These are phyloP conservation scores for Antitrichia curtipendula DNA, from an alignment of 225 moss, liverwort and hornwort species.

Conservation along the genomic window DNA sequence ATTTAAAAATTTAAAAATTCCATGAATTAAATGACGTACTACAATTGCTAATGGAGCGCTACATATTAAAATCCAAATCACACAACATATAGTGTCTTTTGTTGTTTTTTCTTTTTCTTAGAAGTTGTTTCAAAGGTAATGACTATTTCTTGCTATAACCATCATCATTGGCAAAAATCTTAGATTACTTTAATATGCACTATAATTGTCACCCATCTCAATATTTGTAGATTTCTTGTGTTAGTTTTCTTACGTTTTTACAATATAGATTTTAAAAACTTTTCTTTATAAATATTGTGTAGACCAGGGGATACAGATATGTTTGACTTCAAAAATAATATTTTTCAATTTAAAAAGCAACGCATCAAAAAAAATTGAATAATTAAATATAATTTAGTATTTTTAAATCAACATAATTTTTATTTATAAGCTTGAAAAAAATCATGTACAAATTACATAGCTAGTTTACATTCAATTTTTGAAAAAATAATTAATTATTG, in stretches of 20 bases:
- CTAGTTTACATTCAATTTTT: neutral
- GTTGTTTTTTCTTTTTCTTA: too few species aligned
- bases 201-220: fast-evolving
- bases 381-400: neutral
- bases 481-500: neutral
- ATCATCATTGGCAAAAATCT: too few species aligned
- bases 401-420: neutral
- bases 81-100: too few species aligned
- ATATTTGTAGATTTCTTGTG: neutral
- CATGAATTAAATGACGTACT: neutral
- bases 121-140: too few species aligned
- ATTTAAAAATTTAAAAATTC: neutral
- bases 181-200: too few species aligned
- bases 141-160: too few species aligned
- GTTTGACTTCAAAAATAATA: too few species aligned
- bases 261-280: fast-evolving
- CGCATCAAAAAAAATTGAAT: fast-evolving
- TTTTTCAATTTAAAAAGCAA: neutral
- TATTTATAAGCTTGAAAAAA: neutral
- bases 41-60: neutral
- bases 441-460: too few species aligned
- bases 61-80: neutral
- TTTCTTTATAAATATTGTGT: neutral
- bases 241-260: neutral
- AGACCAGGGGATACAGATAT: neutral